These are phyloP conservation scores for Cutaneotrichosporon sp. DNA, from an alignment of 1,284 basidiomycete genomes.

Conservation along the genomic window DNA sequence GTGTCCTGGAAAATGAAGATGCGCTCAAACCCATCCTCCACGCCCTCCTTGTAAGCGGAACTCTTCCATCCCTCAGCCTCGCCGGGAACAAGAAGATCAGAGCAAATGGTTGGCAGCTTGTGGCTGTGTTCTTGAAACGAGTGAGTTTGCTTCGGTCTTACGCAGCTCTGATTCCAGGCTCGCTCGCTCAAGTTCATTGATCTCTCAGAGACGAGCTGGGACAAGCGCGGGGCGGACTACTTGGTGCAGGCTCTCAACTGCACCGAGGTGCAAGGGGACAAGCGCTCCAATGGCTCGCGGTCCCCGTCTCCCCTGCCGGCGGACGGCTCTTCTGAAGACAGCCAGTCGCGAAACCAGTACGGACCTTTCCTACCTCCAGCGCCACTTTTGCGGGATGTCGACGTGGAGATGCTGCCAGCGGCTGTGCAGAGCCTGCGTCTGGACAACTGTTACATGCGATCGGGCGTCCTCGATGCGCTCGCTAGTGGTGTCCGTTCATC, in stretches of 20 bases:
- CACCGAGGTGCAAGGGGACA: slow-evolving; percentile 4
- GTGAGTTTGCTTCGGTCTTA: slow-evolving; percentile 46
- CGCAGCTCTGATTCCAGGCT: slow-evolving; percentile 52
- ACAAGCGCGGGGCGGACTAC: slow-evolving; percentile 77
- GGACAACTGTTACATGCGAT: slow-evolving; percentile 72
- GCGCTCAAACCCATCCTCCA: slow-evolving; percentile 86
- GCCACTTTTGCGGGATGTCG: slow-evolving; percentile 32
- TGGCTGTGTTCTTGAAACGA: slow-evolving; percentile 73
- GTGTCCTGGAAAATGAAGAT: slow-evolving; percentile 69
- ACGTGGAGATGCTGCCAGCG: slow-evolving; percentile 18
- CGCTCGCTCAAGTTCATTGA: slow-evolving; percentile 76
- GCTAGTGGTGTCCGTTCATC: slow-evolving; percentile 73
- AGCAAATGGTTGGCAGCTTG: slow-evolving; percentile 67
- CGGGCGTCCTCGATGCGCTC: slow-evolving; percentile 66
- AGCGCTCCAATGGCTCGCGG: not conserved
- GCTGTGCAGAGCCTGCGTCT: slow-evolving; percentile 67
- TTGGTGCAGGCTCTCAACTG: slow-evolving; percentile 64
- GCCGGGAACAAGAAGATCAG: slow-evolving; percentile 82
- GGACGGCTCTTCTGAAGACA: slow-evolving; percentile 6
- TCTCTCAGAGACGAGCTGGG: slow-evolving; percentile 78
- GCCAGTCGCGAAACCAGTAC: slow-evolving; percentile 18
- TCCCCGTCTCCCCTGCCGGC: not conserved
- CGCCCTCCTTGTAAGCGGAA: slow-evolving; percentile 76
- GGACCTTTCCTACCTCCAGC: slow-evolving; percentile 39
- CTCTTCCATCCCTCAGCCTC: slow-evolving; percentile 75